Base-by-base conservation (phyloP, 768 basidiomycete species). In the Exidia glandulosa region DNA sequence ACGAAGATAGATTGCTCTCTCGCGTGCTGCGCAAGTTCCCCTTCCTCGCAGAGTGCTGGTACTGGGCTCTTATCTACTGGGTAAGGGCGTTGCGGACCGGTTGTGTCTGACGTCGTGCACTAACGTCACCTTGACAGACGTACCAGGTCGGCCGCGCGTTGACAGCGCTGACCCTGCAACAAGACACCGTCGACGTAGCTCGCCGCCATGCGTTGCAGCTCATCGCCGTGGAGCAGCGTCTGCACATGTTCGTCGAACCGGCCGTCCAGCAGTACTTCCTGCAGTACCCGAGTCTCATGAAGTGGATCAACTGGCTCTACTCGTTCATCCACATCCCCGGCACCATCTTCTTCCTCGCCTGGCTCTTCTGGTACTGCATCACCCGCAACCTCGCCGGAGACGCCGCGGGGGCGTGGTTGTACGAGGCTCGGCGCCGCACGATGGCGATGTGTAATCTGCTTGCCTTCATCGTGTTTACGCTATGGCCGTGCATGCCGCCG, bases 241-340 rank as follows among this genome's bases (percentile, higher is more conserved):
- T 54, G 50, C 16, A 27, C 50, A 54, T 54, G 25, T 54, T 54
- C 30, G 25, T 54, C 30, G 50, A 54, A 27, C 50, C 50, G 25
- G 50, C 50, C 50, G 50, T 54, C 25, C 50, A 54, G 30, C 50
- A 25, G 12, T 54, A 29, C 30, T 31, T 54, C 27, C 50, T 54
- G 50, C 50, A 54, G 50, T 54, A 27, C 30, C 50, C 50, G 30
- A 54, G 14, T 14, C 27, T 31, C 25, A 54, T 54, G 50, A 54
- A 29, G 27, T 54, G 50, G 50, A 54, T 54, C 50, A 54, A 54
- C 29, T 54, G 50, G 50, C 50, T 54, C 50, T 54, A 54, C 50
- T 54, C 50, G 27, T 54, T 54, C 50, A 54, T 54, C 50, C 50
- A 54, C 50, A 54, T 54, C 19, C 50, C 50, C 30, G 50, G 50